Evolutionary conservation across 164 flowering plant species (phyloP).

Genomic region (Euptelea pleiosperma): DNA sequence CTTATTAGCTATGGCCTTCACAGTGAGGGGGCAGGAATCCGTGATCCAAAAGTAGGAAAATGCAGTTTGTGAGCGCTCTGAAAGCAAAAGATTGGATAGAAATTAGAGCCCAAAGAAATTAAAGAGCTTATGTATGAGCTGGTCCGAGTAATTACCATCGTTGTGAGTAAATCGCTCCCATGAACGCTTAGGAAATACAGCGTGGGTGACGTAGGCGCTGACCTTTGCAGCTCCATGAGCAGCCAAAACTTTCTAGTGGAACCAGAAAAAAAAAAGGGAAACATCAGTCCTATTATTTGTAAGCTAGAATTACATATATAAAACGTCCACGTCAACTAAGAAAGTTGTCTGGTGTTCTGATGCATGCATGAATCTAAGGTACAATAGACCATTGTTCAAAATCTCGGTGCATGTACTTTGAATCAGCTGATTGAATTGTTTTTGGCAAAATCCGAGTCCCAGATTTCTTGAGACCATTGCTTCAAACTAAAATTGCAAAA

Average conservation of each 20-base stretch:
- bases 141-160: conserved; percentile 37
- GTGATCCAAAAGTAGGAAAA: conserved; percentile 94
- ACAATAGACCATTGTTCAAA: no score
- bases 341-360: no score
- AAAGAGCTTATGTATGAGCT: not conserved
- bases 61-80: conserved; percentile 43
- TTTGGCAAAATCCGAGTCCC: no score
- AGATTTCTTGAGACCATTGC: no score
- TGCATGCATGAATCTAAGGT: no score
- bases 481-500: no score
- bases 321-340: not conserved
- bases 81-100: not conserved
- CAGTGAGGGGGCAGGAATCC: conserved; percentile 92
- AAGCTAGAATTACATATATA: not conserved
- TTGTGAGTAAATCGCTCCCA: conserved; percentile 75
- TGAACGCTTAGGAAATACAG: conserved; percentile 81
- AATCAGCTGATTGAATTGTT: no score
- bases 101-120: not conserved
- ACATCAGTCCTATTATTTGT: not conserved
- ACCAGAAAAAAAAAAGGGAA: not conserved
- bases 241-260: conserved; percentile 78
- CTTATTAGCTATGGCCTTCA: conserved; percentile 62
- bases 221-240: conserved; percentile 95
- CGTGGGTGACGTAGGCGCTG: conserved; percentile 95
- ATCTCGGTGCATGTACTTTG: no score